Evolutionary conservation across 768 basidiomycete species (phyloP), one percentile per base, ranked within the genome.

Genomic region (Pholiota microspora): DNA sequence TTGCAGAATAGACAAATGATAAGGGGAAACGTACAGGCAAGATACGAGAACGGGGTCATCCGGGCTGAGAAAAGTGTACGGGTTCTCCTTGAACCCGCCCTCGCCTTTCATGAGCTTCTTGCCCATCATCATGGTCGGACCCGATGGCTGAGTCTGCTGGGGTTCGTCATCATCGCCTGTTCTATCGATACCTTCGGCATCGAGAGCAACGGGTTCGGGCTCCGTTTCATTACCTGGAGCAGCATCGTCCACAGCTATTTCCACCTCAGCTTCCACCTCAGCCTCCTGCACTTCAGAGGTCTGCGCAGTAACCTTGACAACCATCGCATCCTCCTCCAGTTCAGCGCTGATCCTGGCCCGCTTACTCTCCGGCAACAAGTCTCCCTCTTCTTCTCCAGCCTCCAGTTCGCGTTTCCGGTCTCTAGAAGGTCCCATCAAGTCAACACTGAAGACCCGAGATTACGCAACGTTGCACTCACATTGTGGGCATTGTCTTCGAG

Each of bases 61-160:
- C 2, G 83, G 76, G 1, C 82, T 65, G 27, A 98, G 71, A 72
- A 88, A 94, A 0, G 89, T 92, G 67, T 89, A 97, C 1, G 95
- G 94, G 67, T 91, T 92, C 68, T 98, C 95, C 66, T 88, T 94
- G 77, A 89, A 94, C 10, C 71, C 69, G 13, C 74, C 69, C 53
- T 68, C 70, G 27, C 65, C 67, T 12, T 62, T 54, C 42, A 67
- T 66, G 44, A 24, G 48, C 55, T 61, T 59, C 51, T 62, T 50
- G 52, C 52, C 25, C 54, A 64, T 52, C 25, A 50, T 54, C 58
- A 59, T 23, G 52, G 63, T 61, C 53, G 55, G 36, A 49, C 40
- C 45, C 51, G 49, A 59, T 6, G 23, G 47, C 18, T 57, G 56
- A 32, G 31, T 36, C 38, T 18, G 8, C 10, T 48, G 38, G 29